phyloP scores from a whole-genome alignment of 1,284 basidiomycete species.

The Cystobasidium sp. region DNA sequence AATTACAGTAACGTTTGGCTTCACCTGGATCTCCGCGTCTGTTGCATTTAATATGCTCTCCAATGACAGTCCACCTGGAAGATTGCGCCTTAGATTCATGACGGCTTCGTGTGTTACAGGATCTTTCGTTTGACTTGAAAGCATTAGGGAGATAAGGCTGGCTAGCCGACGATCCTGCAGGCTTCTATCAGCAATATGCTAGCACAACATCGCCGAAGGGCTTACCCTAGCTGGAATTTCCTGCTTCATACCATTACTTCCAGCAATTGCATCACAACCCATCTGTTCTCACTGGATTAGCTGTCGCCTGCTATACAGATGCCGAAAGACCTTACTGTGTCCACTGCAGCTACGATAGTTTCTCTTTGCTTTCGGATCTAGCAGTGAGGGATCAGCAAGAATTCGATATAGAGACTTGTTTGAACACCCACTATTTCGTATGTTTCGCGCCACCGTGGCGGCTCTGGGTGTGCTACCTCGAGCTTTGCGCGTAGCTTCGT shows the following conservation, averaged over 20 bases:
- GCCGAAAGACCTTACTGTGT: constrained; percentile 57
- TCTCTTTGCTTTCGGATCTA: constrained; percentile 77
- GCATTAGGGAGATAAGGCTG: constrained; percentile 89
- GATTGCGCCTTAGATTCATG: constrained; percentile 69
- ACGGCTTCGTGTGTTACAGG: constrained; percentile 86
- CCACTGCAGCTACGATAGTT: constrained; percentile 77
- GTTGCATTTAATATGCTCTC: constrained; percentile 71
- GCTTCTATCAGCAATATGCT: not conserved
- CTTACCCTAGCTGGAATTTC: constrained; percentile 32
- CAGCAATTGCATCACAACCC: constrained; percentile 43
- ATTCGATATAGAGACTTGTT: not conserved
- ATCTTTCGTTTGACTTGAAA: constrained; percentile 92
- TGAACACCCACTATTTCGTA: constrained; percentile 61
- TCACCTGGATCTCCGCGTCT: constrained; percentile 62
- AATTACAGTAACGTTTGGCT: not conserved
- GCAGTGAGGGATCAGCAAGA: not conserved
- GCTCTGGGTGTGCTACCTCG: constrained; percentile 71
- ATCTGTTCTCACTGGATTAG: constrained; percentile 3
- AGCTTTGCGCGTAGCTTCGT: constrained; percentile 37
- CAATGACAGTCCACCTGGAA: constrained; percentile 78
- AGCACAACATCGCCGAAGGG: not conserved
- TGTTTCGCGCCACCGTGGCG: constrained; percentile 71
- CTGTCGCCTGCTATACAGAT: not conserved
- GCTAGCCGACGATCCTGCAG: constrained; percentile 76
- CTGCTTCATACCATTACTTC: constrained; percentile 29